Base-by-base conservation (phyloP, 2,329 filamentous ascomycete genomes). In the Fusarium protoensiforme region DNA sequence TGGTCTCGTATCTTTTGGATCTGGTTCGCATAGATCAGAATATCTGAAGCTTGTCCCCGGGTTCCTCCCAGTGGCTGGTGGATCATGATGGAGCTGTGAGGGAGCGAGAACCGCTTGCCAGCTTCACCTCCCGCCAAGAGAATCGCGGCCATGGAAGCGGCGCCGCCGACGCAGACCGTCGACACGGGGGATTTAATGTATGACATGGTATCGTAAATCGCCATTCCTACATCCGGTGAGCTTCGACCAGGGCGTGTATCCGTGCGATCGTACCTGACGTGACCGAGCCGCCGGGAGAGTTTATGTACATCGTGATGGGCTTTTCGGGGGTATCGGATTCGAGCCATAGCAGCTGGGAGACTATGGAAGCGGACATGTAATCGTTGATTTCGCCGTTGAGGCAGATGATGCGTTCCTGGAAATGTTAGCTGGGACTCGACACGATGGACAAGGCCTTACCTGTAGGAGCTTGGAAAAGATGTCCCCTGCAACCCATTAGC, bases 161-260 rank as follows among this genome's bases (percentile, higher is more conserved):
- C 96, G 78, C 97, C 94, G 9, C 96, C 96, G 48, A 99, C 90
- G 79, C 96, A 98, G 33, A 99, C 96, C 1, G 96, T 99, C 48
- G 93, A 96, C 0, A 99, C 95, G 1, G 96, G 94, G 4, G 94
- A 94, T 69, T 92, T 92, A 80, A 99, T 98, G 83, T 99, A 99
- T 77, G 93, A 92, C 96, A 99, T 98, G 14, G 96, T 99, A 82
- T 99, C 96, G 87, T 99, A 99, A 79, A 99, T 98, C 29, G 96
- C 95, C 68, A 93, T 87, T 18, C 91, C 91, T 82, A 68, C 4
- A 9, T n/a, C 10, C 8, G 13, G 41, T 69, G 41, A 73, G 68
- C 57, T 64, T 68, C 24, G 29, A 36, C n/a, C 43, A 20, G 46
- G 43, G 16, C 33, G 31, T 38, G 46, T n/a, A 18, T 13, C 13